Conservation (phyloP, 192 early-diverging fungal genomes). For the Backusella macrospora region DNA sequence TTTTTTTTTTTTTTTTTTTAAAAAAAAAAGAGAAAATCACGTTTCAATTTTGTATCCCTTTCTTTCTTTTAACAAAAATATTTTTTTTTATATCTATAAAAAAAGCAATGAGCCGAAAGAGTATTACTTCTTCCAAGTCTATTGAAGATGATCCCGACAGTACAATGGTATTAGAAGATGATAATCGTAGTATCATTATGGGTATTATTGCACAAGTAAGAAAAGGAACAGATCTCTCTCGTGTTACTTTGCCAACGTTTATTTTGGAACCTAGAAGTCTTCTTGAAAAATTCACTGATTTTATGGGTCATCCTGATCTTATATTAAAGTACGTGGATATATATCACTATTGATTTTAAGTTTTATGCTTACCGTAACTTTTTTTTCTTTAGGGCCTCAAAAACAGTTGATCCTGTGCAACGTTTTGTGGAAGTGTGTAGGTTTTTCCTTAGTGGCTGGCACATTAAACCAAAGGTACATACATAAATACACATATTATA, state of each 20-base stretch:
- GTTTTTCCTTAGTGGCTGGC: constrained; percentile 91
- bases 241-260: constrained; percentile 95
- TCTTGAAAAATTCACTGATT: constrained; percentile 94
- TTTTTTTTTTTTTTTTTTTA: constrained; percentile 5
- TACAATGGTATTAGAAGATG: constrained; percentile 82
- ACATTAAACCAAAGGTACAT: constrained; percentile 82
- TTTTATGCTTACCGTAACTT: neutral
- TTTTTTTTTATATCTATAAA: neutral
- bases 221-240: constrained; percentile 87
- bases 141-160: constrained; percentile 49
- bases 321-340: constrained; percentile 63
- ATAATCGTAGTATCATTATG: constrained; percentile 79
- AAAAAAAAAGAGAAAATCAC: neutral
- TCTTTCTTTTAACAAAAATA: neutral
- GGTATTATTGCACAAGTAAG: constrained; percentile 87
- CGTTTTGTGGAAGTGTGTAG: constrained; percentile 83
- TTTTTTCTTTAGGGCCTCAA: constrained; percentile 58
- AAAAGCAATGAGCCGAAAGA: constrained; percentile 11
- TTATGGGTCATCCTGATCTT: constrained; percentile 89
- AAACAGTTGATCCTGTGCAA: constrained; percentile 66
- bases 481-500: neutral
- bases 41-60: neutral
- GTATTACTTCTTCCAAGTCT: neutral
- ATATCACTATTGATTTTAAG: neutral
- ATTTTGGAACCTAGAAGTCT: constrained; percentile 93